phyloP scores from a whole-genome alignment of 192 early-diverging fungal genomes.

The Backusella parvicylindrica region DNA sequence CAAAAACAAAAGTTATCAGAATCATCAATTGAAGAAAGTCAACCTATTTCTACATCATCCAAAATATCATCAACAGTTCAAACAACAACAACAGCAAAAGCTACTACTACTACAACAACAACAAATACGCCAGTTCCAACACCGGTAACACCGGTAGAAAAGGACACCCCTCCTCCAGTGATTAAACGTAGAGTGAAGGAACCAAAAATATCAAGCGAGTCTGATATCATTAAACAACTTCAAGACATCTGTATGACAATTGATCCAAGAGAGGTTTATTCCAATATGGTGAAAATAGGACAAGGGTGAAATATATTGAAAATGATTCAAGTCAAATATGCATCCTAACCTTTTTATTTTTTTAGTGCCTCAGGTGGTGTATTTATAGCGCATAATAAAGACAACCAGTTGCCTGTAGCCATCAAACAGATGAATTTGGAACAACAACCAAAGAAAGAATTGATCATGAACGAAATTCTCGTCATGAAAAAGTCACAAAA shows the following conservation, averaged over 20 bases:
- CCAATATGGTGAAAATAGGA: conserved; percentile 40
- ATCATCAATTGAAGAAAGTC: not conserved
- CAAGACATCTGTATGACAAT: conserved; percentile 80
- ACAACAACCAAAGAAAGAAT: conserved; percentile 93
- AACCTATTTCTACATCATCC: not conserved
- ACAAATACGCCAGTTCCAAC: not conserved
- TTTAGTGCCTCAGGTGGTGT: conserved; percentile 90
- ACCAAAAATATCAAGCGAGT: conserved; percentile 28
- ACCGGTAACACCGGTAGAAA: not conserved
- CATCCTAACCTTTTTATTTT: not conserved
- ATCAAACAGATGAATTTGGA: conserved; percentile 98
- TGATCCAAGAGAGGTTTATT: conserved; percentile 74
- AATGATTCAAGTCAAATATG: not conserved
- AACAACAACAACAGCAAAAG: not conserved
- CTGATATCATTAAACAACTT: conserved; percentile 82
- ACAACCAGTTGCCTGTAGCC: conserved; percentile 61
- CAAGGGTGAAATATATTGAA: conserved; percentile 30
- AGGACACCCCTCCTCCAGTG: not conserved
- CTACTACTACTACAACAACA: too few relatives aligned
- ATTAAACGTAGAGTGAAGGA: conserved; percentile 22
- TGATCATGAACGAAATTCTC: conserved; percentile 92
- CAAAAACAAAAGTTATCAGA: not conserved
- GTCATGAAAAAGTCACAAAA: conserved; percentile 83
- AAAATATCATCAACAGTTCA: not conserved
- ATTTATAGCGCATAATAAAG: conserved; percentile 71